Evolutionary conservation across 1,284 basidiomycete genomes (phyloP).

Genomic region (Waitea zeae): DNA sequence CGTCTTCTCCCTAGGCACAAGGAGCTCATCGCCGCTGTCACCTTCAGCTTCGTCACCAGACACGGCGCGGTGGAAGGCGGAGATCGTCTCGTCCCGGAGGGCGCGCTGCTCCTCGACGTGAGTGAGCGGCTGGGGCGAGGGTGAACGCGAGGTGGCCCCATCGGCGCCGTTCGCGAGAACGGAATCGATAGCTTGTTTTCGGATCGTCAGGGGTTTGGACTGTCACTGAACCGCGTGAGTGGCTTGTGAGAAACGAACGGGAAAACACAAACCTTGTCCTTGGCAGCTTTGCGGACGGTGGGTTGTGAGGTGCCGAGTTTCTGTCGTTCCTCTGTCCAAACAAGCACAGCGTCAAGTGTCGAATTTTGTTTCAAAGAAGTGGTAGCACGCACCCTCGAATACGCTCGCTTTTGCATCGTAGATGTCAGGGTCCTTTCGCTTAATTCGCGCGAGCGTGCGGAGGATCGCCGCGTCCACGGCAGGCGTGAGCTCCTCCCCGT

Average conservation of each 20-base stretch:
- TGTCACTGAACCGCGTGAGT: constrained; percentile 8
- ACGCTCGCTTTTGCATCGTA: constrained; percentile 59
- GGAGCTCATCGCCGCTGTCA: constrained; percentile 44
- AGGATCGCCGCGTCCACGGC: constrained; percentile 92
- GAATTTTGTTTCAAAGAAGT: constrained; percentile 3
- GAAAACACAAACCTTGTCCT: constrained; percentile 32
- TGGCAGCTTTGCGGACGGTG: constrained; percentile 12
- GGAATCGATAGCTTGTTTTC: constrained; percentile 39
- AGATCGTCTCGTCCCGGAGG: constrained; percentile 70
- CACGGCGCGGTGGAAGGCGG: constrained; percentile 53
- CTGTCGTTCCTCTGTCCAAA: constrained; percentile 55
- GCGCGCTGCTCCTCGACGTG: constrained; percentile 66
- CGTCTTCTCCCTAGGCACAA: constrained; percentile 59
- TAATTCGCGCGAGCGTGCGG: constrained; percentile 78
- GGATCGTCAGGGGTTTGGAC: constrained; percentile 45
- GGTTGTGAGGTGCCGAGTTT: constrained; percentile 18
- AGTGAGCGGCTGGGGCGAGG: constrained; percentile 33
- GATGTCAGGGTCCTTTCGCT: constrained; percentile 69
- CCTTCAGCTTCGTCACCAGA: constrained; percentile 27
- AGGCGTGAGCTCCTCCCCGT: constrained; percentile 90
- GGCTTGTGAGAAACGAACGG: not conserved
- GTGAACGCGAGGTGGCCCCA: constrained; percentile 28
- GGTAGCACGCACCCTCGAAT: constrained; percentile 45
- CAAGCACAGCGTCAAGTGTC: too few relatives aligned
- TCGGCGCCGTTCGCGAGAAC: constrained; percentile 18